Conservation (phyloP, 345 rosid genomes). For the Luvunga scandens region DNA sequence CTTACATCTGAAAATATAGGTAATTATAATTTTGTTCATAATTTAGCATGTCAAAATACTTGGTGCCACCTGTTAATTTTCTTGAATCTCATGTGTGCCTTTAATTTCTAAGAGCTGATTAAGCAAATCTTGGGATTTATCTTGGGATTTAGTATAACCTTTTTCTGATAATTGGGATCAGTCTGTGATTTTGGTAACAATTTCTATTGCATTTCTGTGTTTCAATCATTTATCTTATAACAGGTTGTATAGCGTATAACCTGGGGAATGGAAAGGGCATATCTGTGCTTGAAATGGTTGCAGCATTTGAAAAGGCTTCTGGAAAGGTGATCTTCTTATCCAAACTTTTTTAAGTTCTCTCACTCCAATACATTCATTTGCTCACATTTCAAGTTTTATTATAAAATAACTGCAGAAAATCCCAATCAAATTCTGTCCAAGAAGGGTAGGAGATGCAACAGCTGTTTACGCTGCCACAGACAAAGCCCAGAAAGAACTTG, state of each 20-base stretch:
- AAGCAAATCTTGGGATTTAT: background rate
- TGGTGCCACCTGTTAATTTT: background rate
- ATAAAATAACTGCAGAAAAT: conserved; percentile 62
- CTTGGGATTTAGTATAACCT: background rate
- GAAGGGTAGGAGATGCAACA: conserved; percentile 93
- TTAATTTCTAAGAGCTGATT: background rate
- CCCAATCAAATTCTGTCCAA: conserved; percentile 70
- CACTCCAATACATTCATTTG: background rate
- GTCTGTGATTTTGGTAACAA: background rate
- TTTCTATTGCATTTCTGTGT: background rate
- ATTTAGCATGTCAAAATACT: conserved; percentile 2
- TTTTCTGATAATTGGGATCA: background rate
- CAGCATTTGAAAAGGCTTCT: conserved; percentile 87
- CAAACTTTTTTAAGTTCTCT: background rate
- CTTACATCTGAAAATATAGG: conserved; percentile 60
- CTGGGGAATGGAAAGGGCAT: conserved; percentile 87
- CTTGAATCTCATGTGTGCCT: background rate
- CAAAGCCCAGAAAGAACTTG: conserved; percentile 78
- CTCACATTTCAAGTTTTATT: background rate
- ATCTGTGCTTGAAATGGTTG: conserved; percentile 92
- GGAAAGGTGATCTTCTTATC: conserved; percentile 61
- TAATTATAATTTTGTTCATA: conserved; percentile 16
- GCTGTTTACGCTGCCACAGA: conserved; percentile 78
- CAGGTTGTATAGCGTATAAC: conserved; percentile 86
- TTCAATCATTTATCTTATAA: background rate